Conservation (phyloP, 768 basidiomycete genomes). For the Macrolepiota fuliginosa region DNA sequence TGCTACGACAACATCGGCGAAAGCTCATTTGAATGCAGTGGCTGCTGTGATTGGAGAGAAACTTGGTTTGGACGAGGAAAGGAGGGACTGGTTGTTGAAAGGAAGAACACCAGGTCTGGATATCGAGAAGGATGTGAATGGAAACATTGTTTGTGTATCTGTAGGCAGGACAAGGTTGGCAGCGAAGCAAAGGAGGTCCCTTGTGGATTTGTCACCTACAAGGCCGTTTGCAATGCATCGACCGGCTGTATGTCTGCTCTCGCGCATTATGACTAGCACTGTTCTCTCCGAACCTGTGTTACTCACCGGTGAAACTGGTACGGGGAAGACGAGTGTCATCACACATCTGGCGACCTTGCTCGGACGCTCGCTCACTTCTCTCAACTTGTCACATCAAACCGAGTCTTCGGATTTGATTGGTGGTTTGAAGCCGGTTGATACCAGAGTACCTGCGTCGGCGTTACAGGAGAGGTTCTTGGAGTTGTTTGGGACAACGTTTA, state of each 20-base stretch:
- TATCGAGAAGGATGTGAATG: constrained; percentile 66
- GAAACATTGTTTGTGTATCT: constrained; percentile 50
- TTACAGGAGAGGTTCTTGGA: constrained; percentile 75
- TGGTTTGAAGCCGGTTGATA: constrained; percentile 94
- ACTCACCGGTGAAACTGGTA: constrained; percentile 97
- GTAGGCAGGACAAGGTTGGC: constrained; percentile 63
- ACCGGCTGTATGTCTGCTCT: constrained; percentile 76
- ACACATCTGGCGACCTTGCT: constrained; percentile 84
- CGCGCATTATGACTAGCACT: constrained; percentile 74
- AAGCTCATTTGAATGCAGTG: constrained; percentile 46
- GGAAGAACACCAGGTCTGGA: constrained; percentile 66
- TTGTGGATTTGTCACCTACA: constrained; percentile 27
- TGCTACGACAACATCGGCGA: constrained; percentile 48
- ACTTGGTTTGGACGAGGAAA: constrained; percentile 67
- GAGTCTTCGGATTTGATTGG: constrained; percentile 93
- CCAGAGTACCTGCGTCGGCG: constrained; percentile 68
- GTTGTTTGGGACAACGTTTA: constrained; percentile 85
- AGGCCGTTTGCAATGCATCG: constrained; percentile 88
- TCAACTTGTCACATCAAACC: constrained; percentile 96
- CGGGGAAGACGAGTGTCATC: constrained; percentile 93
- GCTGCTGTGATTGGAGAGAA: constrained; percentile 54
- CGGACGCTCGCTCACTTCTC: constrained; percentile 71
- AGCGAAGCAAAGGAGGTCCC: constrained; percentile 36
- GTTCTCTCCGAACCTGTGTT: constrained; percentile 79
- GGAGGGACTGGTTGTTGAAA: constrained; percentile 67